Evolutionary conservation across 768 basidiomycete species (phyloP).

Genomic region (Lenzites betulinus): DNA sequence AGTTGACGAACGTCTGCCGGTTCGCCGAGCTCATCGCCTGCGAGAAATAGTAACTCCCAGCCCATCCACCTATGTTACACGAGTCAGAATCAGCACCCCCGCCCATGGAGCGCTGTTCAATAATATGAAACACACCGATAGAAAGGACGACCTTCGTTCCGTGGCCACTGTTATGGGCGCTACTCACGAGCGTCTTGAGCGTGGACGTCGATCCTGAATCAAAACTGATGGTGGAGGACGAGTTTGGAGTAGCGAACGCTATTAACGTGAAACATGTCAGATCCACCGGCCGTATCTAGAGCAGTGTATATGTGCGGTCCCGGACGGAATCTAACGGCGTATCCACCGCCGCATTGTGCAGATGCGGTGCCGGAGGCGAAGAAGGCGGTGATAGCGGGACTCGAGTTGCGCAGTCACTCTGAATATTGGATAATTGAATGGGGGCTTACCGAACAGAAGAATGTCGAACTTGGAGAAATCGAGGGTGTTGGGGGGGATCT

Average conservation of each 20-base stretch:
- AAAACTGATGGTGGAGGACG: conserved; percentile 53
- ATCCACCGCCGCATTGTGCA: conserved; percentile 1
- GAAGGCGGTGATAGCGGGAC: conserved; percentile 13
- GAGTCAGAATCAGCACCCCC: background rate
- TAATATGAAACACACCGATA: conserved; percentile 48
- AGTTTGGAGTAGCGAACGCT: conserved; percentile 74
- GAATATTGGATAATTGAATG: background rate
- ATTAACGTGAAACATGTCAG: conserved; percentile 20
- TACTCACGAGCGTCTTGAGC: conserved; percentile 56
- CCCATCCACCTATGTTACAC: conserved; percentile 58
- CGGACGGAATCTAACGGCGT: background rate
- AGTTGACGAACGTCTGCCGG: conserved; percentile 57
- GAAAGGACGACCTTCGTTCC: conserved; percentile 69
- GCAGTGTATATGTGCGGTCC: background rate
- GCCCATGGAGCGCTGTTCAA: background rate
- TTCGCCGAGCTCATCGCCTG: conserved; percentile 54
- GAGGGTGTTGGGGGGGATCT: conserved; percentile 55
- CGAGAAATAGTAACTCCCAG: conserved; percentile 67
- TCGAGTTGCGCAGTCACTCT: background rate
- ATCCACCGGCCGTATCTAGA: conserved; percentile 8
- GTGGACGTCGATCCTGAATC: conserved; percentile 51
- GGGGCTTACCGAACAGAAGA: conserved; percentile 57
- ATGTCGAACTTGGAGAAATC: conserved; percentile 70
- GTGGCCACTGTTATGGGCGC: conserved; percentile 54
- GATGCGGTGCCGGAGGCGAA: background rate